A percentile compares a stretch with the other conserved stretches of the same genome.
phyloP scores from a whole-genome alignment of 2,329 filamentous ascomycete genomes.

The Epicoccum sorghinum region DNA sequence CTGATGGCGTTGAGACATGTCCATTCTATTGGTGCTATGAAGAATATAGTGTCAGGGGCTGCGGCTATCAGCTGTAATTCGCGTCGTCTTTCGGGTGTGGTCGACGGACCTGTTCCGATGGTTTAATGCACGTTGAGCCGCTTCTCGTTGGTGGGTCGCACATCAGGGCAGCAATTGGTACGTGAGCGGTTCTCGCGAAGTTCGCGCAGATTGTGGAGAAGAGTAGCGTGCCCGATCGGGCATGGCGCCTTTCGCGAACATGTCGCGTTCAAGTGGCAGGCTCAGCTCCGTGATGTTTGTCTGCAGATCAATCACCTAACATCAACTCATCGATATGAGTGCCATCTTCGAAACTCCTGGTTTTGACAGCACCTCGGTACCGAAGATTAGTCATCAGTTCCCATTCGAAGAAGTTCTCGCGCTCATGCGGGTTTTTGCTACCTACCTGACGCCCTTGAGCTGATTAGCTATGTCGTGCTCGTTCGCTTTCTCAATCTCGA shows the following conservation, averaged over 20 bases:
- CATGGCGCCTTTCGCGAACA: neutral
- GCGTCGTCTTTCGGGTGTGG: neutral
- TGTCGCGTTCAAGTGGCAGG: neutral
- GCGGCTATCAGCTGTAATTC: neutral
- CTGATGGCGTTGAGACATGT: neutral
- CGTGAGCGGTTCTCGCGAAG: constrained; percentile 1
- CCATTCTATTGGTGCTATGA: constrained; percentile 1
- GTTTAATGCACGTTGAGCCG: neutral
- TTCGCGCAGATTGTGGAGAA: neutral
- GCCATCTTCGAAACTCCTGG: too few relatives aligned
- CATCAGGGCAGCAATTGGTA: neutral
- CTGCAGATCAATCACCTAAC: too few relatives aligned
- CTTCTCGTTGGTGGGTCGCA: neutral
- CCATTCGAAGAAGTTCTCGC: too few relatives aligned
- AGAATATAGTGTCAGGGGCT: neutral
- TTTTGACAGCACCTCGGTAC: too few relatives aligned
- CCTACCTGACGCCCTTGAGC: too few relatives aligned
- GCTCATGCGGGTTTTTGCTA: too few relatives aligned
- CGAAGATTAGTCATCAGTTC: too few relatives aligned
- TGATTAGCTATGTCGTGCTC: too few relatives aligned
- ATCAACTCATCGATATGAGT: too few relatives aligned
- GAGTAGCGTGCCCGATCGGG: neutral
- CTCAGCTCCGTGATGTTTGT: neutral
- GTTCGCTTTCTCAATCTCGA: too few relatives aligned
- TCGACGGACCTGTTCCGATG: neutral